phyloP scores from a whole-genome alignment of 1,139 yeast species.

The Hanseniaspora uvarum region DNA sequence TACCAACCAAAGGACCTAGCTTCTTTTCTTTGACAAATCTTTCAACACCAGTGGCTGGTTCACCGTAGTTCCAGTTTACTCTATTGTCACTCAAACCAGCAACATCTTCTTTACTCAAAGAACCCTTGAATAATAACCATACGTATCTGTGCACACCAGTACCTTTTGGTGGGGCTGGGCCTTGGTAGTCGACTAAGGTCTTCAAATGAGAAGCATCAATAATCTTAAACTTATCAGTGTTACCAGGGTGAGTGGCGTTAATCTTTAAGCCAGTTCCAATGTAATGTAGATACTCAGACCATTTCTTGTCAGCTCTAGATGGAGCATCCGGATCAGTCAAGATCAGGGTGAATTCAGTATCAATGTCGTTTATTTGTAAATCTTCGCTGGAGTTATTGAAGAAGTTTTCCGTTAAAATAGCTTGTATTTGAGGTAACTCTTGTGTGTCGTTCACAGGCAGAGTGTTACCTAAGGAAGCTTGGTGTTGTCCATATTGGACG shows the following conservation, averaged over 20 bases:
- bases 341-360: conserved; percentile 49
- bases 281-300: conserved; percentile 84
- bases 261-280: conserved; percentile 50
- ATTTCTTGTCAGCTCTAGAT: conserved; percentile 63
- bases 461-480: conserved; percentile 73
- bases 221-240: conserved; percentile 28
- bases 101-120: conserved; percentile 28
- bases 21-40: conserved; percentile 59
- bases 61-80: conserved; percentile 77
- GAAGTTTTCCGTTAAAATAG: conserved; percentile 41
- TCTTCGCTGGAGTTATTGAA: conserved; percentile 32
- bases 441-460: conserved; percentile 59
- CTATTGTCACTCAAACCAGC: conserved; percentile 32
- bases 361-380: conserved; percentile 32
- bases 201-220: conserved; percentile 19
- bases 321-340: conserved; percentile 95
- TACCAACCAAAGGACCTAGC: conserved; percentile 55
- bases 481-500: conserved; percentile 44
- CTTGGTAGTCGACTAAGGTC: conserved; percentile 43
- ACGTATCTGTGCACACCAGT: conserved; percentile 81
- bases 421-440: conserved; percentile 50
- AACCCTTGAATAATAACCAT: conserved; percentile 60
- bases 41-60: conserved; percentile 63
- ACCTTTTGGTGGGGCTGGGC: conserved; percentile 77
- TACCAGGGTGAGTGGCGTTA: conserved; percentile 24